These are phyloP conservation scores for Plasmopara viticola DNA, from an alignment of 352 stramenopile species.

Conservation along the genomic window DNA sequence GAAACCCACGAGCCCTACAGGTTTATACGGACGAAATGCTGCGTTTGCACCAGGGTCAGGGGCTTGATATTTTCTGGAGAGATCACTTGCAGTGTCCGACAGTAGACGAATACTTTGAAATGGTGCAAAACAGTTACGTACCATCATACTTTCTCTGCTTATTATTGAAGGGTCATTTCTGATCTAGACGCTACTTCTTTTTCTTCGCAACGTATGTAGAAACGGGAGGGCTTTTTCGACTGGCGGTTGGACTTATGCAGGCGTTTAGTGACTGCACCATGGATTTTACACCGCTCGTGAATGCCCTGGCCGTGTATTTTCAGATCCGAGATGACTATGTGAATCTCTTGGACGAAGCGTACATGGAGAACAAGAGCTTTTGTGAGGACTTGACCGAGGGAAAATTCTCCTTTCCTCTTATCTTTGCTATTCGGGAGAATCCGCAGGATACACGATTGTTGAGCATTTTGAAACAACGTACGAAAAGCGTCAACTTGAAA, in stretches of 20 bases:
- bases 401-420: constrained; percentile 94
- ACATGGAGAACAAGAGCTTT: constrained; percentile 97
- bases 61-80: constrained; percentile 94
- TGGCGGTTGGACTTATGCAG: constrained; percentile 94
- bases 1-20: constrained; percentile 77
- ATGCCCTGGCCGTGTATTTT: constrained; percentile 95
- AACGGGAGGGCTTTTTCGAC: constrained; percentile 94
- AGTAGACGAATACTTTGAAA: constrained; percentile 89
- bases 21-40: constrained; percentile 95
- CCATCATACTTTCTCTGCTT: not conserved
- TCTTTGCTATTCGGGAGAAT: constrained; percentile 68
- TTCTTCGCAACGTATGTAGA: constrained; percentile 30
- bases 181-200: not conserved
- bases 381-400: constrained; percentile 97
- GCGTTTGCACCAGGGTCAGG: constrained; percentile 93
- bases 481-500: constrained; percentile 93
- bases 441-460: constrained; percentile 84
- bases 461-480: constrained; percentile 96
- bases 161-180: not conserved
- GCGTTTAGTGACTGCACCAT: constrained; percentile 65
- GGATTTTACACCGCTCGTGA: constrained; percentile 88
- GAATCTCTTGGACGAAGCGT: constrained; percentile 93
- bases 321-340: constrained; percentile 98
- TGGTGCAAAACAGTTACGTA: constrained; percentile 92
- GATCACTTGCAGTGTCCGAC: constrained; percentile 88